A percentile compares a stretch with the other conserved stretches of the same genome.
phyloP scores from a whole-genome alignment of 495 filamentous ascomycete genomes.

The Copromyces sp. region DNA sequence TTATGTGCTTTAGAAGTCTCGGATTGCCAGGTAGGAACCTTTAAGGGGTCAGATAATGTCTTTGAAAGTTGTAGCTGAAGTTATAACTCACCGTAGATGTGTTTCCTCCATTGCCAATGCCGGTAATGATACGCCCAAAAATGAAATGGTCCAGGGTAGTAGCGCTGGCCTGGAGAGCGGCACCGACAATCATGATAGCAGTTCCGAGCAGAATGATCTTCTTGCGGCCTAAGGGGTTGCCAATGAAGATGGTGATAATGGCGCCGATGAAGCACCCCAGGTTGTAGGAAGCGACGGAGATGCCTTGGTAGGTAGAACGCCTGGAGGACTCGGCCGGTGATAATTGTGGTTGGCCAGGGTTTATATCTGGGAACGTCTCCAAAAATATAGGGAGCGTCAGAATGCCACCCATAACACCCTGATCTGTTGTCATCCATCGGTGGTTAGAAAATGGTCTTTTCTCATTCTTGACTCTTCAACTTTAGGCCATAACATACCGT shows the following conservation, averaged over 20 bases:
- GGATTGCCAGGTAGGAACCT: slow-evolving; percentile 68
- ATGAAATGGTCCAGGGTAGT: slow-evolving; percentile 43
- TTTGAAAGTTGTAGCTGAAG: neutral
- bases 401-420: slow-evolving; percentile 52
- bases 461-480: neutral
- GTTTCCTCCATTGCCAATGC: slow-evolving; percentile 28
- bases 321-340: slow-evolving; percentile 20
- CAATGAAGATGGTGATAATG: slow-evolving; percentile 57
- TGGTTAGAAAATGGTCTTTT: neutral
- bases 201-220: slow-evolving; percentile 62
- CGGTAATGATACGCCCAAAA: slow-evolving; percentile 49
- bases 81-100: slow-evolving; percentile 25
- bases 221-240: slow-evolving; percentile 59
- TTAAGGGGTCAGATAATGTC: slow-evolving; percentile 38
- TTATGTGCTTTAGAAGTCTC: slow-evolving; percentile 66
- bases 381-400: slow-evolving; percentile 45
- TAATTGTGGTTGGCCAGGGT: slow-evolving; percentile 30
- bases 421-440: slow-evolving; percentile 11
- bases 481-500: slow-evolving; percentile 20
- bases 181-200: slow-evolving; percentile 60
- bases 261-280: slow-evolving; percentile 69
- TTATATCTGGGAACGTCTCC: slow-evolving; percentile 46
- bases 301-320: slow-evolving; percentile 49
- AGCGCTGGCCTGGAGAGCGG: slow-evolving; percentile 52
- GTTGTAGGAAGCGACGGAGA: slow-evolving; percentile 43